phyloP scores from a whole-genome alignment of 179 eudicot species.

The Spinacia oleracea region DNA sequence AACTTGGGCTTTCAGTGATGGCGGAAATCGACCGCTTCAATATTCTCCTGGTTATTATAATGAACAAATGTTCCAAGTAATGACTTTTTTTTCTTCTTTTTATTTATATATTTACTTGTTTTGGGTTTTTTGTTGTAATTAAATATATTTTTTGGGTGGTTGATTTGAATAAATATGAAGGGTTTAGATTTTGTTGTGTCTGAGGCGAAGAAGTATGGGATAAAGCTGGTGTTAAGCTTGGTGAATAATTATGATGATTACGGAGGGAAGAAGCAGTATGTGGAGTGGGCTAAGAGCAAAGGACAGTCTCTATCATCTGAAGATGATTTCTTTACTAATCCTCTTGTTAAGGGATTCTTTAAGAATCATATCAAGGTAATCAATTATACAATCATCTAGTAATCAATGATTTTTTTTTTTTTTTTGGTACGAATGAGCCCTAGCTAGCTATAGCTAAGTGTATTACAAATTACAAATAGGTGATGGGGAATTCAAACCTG shows the following conservation, averaged over 20 bases:
- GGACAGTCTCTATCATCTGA: conserved; percentile 49
- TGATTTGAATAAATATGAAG: conserved; percentile 12
- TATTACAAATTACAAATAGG: too few relatives aligned
- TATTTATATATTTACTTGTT: background rate
- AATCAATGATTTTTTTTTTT: too few relatives aligned
- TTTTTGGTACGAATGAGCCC: too few relatives aligned
- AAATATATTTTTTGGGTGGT: background rate
- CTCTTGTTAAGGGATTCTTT: conserved; percentile 56
- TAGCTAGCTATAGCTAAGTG: too few relatives aligned
- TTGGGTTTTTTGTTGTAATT: background rate
- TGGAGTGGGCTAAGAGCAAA: conserved; percentile 60
- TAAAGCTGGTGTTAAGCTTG: conserved; percentile 46
- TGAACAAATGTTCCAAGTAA: conserved; percentile 66
- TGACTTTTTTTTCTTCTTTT: background rate
- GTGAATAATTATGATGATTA: conserved; percentile 43
- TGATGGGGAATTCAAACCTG: too few relatives aligned
- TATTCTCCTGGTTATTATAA: conserved; percentile 70
- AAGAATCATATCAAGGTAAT: conserved; percentile 66
- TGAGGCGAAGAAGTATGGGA: conserved; percentile 55
- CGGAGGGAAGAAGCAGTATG: conserved; percentile 62
- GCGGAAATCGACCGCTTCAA: conserved; percentile 58
- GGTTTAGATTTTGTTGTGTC: conserved; percentile 58
- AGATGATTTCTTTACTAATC: conserved; percentile 68
- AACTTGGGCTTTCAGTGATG: conserved; percentile 88
- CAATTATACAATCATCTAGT: too few relatives aligned